Base-by-base conservation (phyloP, 371 early-diverging fungal genomes). In the Lichtheimia corymbifera region DNA sequence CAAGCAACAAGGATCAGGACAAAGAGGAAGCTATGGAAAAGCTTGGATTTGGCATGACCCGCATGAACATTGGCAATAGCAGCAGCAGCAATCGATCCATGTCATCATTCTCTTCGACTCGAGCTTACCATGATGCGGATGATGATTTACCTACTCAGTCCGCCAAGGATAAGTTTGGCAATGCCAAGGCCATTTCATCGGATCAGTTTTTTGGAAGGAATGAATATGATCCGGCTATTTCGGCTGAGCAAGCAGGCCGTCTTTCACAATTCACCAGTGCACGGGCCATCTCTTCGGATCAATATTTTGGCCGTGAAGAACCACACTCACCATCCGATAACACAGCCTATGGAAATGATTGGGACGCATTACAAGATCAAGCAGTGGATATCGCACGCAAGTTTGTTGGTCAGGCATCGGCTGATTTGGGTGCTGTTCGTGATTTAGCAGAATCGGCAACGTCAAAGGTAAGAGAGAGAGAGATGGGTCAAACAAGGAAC, bases 171-270 rank as follows among this genome's bases (percentile, higher is more conserved):
- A 86, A 86, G 62, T 96, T 96, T 74, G 88, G 86, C 6, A 77
- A 66, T 45, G 62, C 62, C 14, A 92, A 90, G 63, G 86, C 90
- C 20, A 93, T 96, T 55, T 92, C 92, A 2, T 90, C 93, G 4
- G 95, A 95, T 61, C 92, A 93, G 74, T 96, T 87, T 76, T 96
- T 96, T 85, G 91, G 88, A 11, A 85, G 95, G 41, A 87, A 88
- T 51, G 76, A 77, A 25, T 91, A 89, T 55, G 86, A 87, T 67
- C 83, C 82, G 41, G 74, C 80, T 13, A 70, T 82, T 5, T 83
- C 88, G 20, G 79, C 87, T 13, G 90, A 89, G 56, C 84, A 89
- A 18, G 73, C 80, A 30, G 71, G 61, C 9, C 85, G 91, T 6
- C 79, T 95, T 5, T 77, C 80, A 41, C 77, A 89, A 62, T 93